phyloP scores from a whole-genome alignment of 2,329 filamentous ascomycete genomes.

The Pseudogymnoascus destructans region DNA sequence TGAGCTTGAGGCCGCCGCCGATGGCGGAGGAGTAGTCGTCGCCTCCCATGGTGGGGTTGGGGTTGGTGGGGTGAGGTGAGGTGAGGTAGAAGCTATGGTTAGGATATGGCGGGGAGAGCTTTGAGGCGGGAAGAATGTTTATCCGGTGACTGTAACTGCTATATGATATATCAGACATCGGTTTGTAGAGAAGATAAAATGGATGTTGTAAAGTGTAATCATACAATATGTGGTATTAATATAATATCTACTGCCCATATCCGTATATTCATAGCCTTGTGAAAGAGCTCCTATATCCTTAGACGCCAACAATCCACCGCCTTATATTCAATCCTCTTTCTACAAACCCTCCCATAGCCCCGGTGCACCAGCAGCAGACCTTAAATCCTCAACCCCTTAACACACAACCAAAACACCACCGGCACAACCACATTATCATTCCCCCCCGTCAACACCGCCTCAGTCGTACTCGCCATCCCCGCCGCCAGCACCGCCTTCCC shows the following conservation, averaged over 20 bases:
- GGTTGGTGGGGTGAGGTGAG: not conserved
- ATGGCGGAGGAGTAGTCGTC: slow-evolving; percentile 59
- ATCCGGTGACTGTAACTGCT: not conserved
- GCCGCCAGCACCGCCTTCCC: slow-evolving; percentile 64
- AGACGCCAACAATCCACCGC: not conserved
- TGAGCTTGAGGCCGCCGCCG: slow-evolving; percentile 69
- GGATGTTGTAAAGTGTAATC: not conserved
- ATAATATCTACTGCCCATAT: not conserved
- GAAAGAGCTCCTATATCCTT: slow-evolving; percentile 4
- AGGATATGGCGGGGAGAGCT: not conserved
- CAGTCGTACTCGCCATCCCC: slow-evolving; percentile 72
- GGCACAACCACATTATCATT: slow-evolving; percentile 98
- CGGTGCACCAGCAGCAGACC: not conserved
- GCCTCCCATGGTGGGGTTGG: slow-evolving; percentile 42
- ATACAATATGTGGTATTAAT: slow-evolving; percentile 3
- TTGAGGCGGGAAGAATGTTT: not conserved
- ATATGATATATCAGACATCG: not conserved
- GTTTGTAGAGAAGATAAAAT: not conserved
- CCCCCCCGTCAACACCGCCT: slow-evolving; percentile 87
- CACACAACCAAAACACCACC: slow-evolving; percentile 81
- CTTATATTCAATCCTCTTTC: not conserved
- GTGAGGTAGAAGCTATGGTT: not conserved
- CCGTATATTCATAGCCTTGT: slow-evolving; percentile 6
- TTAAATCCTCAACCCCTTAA: slow-evolving; percentile 46
- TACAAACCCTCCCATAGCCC: not conserved